Conservation (phyloP, 2,329 filamentous ascomycete genomes). For the Aureobasidium leucospermi region DNA sequence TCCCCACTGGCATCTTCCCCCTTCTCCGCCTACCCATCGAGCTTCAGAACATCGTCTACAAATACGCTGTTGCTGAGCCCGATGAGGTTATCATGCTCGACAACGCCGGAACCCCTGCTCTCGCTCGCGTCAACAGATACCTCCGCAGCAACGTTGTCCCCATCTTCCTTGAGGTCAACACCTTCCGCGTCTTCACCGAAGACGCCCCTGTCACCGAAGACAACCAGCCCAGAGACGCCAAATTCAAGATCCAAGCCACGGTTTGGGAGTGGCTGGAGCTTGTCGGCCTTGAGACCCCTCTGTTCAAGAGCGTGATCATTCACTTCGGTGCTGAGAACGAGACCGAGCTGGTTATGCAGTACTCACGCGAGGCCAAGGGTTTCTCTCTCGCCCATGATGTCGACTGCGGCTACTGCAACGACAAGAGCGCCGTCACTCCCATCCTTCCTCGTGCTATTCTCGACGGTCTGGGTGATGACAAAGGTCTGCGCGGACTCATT, state of each 20-base stretch:
- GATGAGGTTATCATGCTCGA: not conserved
- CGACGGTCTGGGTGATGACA: not conserved
- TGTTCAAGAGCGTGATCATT: slow-evolving; percentile 4
- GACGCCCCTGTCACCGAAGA: not conserved
- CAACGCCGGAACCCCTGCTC: not conserved
- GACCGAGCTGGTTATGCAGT: not conserved
- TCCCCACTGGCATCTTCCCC: not conserved
- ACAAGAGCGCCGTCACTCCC: not conserved
- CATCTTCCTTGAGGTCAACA: not conserved
- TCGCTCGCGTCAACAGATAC: not conserved
- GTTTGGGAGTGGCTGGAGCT: not conserved
- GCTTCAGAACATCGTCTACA: not conserved
- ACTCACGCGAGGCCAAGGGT: not conserved
- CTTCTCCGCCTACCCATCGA: not conserved
- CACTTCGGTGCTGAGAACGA: not conserved
- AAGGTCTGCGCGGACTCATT: not conserved
- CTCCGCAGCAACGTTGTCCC: not conserved
- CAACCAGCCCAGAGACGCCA: not conserved
- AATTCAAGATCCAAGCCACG: not conserved
- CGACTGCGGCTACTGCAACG: not conserved
- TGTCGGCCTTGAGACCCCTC: not conserved
- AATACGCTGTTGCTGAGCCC: not conserved
- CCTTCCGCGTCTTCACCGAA: not conserved
- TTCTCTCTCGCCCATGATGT: not conserved
- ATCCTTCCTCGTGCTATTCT: not conserved